Evolutionary conservation across 1,284 basidiomycete genomes (phyloP).

Genomic region (Ustilago lituana): DNA sequence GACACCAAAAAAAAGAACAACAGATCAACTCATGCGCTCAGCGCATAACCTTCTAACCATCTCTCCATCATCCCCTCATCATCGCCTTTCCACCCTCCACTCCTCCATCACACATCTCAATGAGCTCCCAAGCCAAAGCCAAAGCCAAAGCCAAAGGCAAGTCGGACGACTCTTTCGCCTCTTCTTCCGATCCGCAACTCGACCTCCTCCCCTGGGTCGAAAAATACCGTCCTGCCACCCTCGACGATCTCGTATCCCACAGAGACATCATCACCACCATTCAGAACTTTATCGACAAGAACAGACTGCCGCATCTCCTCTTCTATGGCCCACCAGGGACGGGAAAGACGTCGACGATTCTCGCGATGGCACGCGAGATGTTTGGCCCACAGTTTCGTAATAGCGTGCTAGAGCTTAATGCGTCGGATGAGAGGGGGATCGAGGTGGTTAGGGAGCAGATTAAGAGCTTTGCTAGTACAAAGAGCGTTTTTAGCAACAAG

Average conservation of each 20-base stretch:
- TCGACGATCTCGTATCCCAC: conserved; percentile 66
- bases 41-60: no score
- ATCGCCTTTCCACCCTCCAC: neutral
- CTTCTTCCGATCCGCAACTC: conserved; percentile 17
- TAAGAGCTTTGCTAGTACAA: conserved; percentile 96
- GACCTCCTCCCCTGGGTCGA: conserved; percentile 62
- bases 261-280: conserved; percentile 64
- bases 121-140: conserved; percentile 3
- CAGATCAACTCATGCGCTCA: no score
- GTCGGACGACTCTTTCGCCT: conserved; percentile 21
- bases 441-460: conserved; percentile 98
- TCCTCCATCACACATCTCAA: neutral
- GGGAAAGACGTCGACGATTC: conserved; percentile 95
- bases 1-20: no score
- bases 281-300: conserved; percentile 89
- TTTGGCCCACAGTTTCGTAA: conserved; percentile 84
- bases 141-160: conserved; percentile 44
- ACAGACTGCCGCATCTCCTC: conserved; percentile 90
- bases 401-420: conserved; percentile 97
- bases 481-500: conserved; percentile 76
- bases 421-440: conserved; percentile 96
- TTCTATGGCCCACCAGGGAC: conserved; percentile 98
- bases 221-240: conserved; percentile 63
- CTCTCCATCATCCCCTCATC: neutral
- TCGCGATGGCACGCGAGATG: conserved; percentile 93